Conservation (phyloP, 768 basidiomycete species). For the Lactarius deliciosus region DNA sequence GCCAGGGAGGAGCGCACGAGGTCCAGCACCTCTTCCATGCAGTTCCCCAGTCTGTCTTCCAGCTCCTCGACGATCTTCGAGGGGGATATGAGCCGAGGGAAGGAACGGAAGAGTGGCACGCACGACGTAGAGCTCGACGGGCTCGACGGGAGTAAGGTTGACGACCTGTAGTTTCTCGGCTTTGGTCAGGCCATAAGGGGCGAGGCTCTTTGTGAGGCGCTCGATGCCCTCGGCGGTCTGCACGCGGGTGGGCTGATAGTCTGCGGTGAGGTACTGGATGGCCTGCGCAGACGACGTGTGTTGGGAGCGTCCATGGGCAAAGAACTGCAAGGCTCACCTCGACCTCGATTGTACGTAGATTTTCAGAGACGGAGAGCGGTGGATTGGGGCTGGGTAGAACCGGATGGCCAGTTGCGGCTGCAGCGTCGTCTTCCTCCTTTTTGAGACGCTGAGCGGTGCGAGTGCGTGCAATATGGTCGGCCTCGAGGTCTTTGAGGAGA, state of each 20-base stretch:
- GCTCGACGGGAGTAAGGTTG: conserved; percentile 80
- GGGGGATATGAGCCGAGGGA: background rate
- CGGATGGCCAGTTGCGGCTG: conserved; percentile 37
- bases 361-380: conserved; percentile 66
- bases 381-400: conserved; percentile 35
- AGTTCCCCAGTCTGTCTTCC: conserved; percentile 74
- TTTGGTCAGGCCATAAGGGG: conserved; percentile 75
- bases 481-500: conserved; percentile 74
- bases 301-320: background rate
- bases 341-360: conserved; percentile 81
- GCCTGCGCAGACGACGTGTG: conserved; percentile 51
- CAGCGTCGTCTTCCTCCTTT: conserved; percentile 62
- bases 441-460: conserved; percentile 72
- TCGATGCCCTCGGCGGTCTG: conserved; percentile 68
- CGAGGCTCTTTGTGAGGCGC: conserved; percentile 64
- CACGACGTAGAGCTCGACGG: conserved; percentile 89
- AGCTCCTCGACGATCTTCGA: conserved; percentile 89
- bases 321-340: conserved; percentile 51
- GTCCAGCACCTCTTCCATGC: conserved; percentile 64
- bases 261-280: conserved; percentile 77
- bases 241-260: conserved; percentile 62
- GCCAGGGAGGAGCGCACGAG: conserved; percentile 50
- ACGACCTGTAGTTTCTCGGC: conserved; percentile 90
- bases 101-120: conserved; percentile 36
- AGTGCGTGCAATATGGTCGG: conserved; percentile 65